Base-by-base conservation (phyloP, 1,284 basidiomycete genomes). In the Cronartium ribicola region DNA sequence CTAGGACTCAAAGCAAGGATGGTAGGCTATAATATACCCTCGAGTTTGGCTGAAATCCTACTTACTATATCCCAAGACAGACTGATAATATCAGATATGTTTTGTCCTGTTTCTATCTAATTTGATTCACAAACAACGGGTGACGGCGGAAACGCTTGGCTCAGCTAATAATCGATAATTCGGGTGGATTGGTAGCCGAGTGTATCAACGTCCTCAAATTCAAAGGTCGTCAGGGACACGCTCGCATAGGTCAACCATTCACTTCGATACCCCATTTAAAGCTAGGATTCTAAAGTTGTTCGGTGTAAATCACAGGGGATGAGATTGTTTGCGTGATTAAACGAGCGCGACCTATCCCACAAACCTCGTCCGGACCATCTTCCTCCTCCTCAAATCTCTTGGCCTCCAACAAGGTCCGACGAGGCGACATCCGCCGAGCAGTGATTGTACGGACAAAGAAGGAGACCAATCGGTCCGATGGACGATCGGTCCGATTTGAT, bases 241-340 rank as follows among this genome's bases (percentile, higher is more conserved):
- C 80, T 5, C 82, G 83, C 36, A 84, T 86, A 69, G 85, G 85
- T 86, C 73, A 76, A 83, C 81, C 10, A 59, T 2, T 7, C 13
- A 40, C 3, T 13, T 63, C 40, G 61, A 29, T 46, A 10, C 67
- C 36, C 55, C 29, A 5, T 29, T 44, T 64, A 14, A 39, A 48
- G 14, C 67, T 22, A 11, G 17, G 22, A 8, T 29, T 3, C 5
- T 43, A 14, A 4, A 37, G 8, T 5, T 6, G 17, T 5, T 17
- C 11, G 67, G 44, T 48, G 65, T 20, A 37, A 57, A 29, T n/a
- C 39, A 20, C 76, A 83, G 95, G 95, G 63, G 96, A 99, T 84
- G 95, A 98, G 83, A 93, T 98, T 76, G 93, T 97, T 76, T 94
- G 94, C 75, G 94, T 99, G 75, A 89, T 99, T 77, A 92, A 96